A percentile compares a stretch with the other conserved stretches of the same genome.
These are phyloP conservation scores for Nicotiana otophora DNA, from an alignment of 257 asterid genomes.

Conservation along the genomic window DNA sequence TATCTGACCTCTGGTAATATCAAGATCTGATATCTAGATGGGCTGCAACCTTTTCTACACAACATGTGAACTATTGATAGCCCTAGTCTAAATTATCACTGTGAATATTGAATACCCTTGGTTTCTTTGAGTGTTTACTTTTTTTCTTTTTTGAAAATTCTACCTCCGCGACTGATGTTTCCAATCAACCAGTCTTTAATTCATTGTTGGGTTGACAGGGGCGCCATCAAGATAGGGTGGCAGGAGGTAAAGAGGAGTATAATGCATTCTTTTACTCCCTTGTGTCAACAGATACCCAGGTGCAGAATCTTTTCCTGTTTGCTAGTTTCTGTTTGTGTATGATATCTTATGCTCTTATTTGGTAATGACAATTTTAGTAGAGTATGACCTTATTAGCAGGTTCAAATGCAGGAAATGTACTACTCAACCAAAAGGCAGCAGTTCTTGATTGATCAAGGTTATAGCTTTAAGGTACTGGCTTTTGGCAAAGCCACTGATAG, in stretches of 20 bases:
- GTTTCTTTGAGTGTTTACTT: no score
- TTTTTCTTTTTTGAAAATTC: no score
- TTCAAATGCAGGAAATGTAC: slow-evolving; percentile 75
- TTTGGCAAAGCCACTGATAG: not conserved
- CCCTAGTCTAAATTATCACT: no score
- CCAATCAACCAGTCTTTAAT: not conserved
- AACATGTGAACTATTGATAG: not conserved
- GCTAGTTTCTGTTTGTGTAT: slow-evolving; percentile 10
- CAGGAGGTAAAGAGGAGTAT: slow-evolving; percentile 98
- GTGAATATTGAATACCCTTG: no score
- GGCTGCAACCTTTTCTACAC: not conserved
- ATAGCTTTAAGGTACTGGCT: slow-evolving; percentile 75
- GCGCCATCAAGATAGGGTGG: slow-evolving; percentile 83
- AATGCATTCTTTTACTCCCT: slow-evolving; percentile 97
- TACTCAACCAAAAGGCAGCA: slow-evolving; percentile 97
- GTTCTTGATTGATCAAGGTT: slow-evolving; percentile 96
- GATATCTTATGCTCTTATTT: not conserved
- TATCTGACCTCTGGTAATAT: not conserved
- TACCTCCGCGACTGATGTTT: not conserved
- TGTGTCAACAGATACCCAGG: slow-evolving; percentile 97
- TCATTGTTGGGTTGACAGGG: slow-evolving; percentile 46
- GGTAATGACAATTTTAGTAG: not conserved
- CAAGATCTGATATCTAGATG: not conserved
- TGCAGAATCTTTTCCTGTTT: slow-evolving; percentile 13
- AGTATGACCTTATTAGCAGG: not conserved